phyloP scores from a whole-genome alignment of 2,329 filamentous ascomycete species.

The Seiridium unicorne region DNA sequence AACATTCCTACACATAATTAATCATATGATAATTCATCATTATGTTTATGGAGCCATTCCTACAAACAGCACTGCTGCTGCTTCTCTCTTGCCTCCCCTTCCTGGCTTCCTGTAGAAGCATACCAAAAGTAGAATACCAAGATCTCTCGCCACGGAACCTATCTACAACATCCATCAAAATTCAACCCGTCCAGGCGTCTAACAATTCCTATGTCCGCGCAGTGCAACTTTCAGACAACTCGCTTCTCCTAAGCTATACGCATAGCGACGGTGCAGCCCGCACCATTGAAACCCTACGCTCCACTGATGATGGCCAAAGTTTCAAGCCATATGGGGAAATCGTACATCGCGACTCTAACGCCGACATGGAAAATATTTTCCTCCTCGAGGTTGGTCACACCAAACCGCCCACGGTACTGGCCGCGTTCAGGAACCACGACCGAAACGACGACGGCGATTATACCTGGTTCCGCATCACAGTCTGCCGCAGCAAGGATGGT shows the following conservation, averaged over 20 bases:
- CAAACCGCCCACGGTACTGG: conserved; percentile 29
- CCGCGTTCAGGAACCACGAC: conserved; percentile 42
- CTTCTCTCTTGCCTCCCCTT: conserved; percentile 3
- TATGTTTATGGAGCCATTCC: not conserved
- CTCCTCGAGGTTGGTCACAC: conserved; percentile 30
- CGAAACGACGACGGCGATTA: conserved; percentile 25
- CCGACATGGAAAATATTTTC: conserved; percentile 40
- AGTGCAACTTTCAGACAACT: conserved; percentile 33
- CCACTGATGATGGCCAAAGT: conserved; percentile 32
- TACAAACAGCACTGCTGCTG: not conserved
- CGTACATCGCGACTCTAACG: conserved; percentile 24
- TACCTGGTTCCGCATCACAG: conserved; percentile 37
- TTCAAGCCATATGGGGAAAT: conserved; percentile 35
- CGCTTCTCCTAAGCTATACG: conserved; percentile 35
- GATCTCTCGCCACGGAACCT: not conserved
- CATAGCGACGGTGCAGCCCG: conserved; percentile 25
- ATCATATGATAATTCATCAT: not conserved
- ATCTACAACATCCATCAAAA: not conserved
- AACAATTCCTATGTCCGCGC: conserved; percentile 38
- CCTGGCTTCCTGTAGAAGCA: not conserved
- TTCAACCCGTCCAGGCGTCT: not conserved
- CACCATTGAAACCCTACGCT: conserved; percentile 30
- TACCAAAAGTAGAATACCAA: not conserved
- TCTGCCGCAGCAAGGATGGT: conserved; percentile 25
- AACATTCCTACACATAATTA: not conserved